Conservation (phyloP, 306 rosid genomes). For the Corylus americana region DNA sequence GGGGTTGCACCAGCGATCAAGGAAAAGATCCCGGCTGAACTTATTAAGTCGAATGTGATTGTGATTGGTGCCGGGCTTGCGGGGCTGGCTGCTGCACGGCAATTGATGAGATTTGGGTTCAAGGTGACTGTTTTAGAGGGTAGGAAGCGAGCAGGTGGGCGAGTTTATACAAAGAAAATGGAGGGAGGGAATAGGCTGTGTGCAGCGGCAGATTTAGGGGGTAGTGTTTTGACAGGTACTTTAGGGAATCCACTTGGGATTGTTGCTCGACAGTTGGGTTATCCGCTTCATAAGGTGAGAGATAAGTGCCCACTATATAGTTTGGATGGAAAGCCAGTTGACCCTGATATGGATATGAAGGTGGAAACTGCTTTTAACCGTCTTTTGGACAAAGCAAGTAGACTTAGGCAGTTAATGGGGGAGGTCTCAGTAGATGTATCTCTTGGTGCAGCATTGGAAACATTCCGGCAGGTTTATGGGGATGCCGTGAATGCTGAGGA, state of each 20-base stretch:
- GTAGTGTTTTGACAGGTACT: slow-evolving; percentile 96
- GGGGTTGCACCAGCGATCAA: slow-evolving; percentile 70
- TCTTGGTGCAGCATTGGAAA: slow-evolving; percentile 93
- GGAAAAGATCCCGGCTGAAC: slow-evolving; percentile 60
- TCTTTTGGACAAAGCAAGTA: slow-evolving; percentile 82
- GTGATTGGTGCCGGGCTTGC: slow-evolving; percentile 85
- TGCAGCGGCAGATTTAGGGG: slow-evolving; percentile 97
- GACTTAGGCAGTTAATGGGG: slow-evolving; percentile 87
- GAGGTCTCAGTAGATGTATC: slow-evolving; percentile 94
- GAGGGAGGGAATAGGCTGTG: slow-evolving; percentile 81
- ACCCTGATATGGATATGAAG: slow-evolving; percentile 76
- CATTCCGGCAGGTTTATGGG: slow-evolving; percentile 69
- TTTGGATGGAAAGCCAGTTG: slow-evolving; percentile 78
- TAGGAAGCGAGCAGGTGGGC: slow-evolving; percentile 83
- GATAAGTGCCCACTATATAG: slow-evolving; percentile 86
- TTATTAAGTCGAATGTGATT: slow-evolving; percentile 57
- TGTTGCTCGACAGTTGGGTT: slow-evolving; percentile 80
- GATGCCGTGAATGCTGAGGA: slow-evolving; percentile 76
- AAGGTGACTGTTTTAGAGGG: slow-evolving; percentile 87
- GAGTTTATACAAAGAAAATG: slow-evolving; percentile 92
- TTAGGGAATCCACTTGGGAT: slow-evolving; percentile 92
- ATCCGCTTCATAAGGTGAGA: slow-evolving; percentile 79
- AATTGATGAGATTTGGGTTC: slow-evolving; percentile 82
- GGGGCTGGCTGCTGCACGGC: slow-evolving; percentile 91
- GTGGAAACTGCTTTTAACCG: slow-evolving; percentile 84